phyloP scores from a whole-genome alignment of 352 stramenopile genomes.

The Phytophthora ohioensis region DNA sequence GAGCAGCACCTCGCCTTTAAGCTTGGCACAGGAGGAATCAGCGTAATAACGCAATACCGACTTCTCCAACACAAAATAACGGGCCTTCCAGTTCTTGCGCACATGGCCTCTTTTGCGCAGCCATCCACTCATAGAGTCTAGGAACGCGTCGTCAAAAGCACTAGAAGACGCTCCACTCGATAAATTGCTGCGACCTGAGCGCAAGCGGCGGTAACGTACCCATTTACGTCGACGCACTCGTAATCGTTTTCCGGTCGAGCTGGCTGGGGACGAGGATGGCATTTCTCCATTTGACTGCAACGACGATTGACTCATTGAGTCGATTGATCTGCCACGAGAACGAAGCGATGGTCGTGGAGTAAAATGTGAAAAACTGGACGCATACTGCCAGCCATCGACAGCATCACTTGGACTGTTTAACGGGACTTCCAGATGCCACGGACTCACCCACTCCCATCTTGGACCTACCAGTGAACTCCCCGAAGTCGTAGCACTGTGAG shows the following conservation, averaged over 20 bases:
- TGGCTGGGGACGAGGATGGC: conserved; percentile 33
- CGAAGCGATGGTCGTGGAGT: conserved; percentile 35
- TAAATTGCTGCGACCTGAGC: conserved; percentile 16
- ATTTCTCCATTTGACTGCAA: conserved; percentile 16
- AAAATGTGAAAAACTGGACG: conserved; percentile 71
- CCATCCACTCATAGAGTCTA: conserved; percentile 81
- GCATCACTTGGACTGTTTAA: conserved; percentile 30
- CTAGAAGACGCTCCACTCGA: conserved; percentile 25
- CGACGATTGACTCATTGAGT: conserved; percentile 24
- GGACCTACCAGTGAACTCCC: conserved; percentile 9
- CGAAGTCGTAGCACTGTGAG: conserved; percentile 14
- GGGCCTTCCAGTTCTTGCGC: conserved; percentile 82
- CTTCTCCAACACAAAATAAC: conserved; percentile 79
- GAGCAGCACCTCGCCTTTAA: conserved; percentile 81
- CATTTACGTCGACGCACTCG: conserved; percentile 73
- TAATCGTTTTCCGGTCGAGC: conserved; percentile 48
- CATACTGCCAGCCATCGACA: conserved; percentile 72
- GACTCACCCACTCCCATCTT: conserved; percentile 78
- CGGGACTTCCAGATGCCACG: conserved; percentile 67
- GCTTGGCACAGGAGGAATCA: conserved; percentile 54
- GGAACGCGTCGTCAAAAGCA: conserved; percentile 73
- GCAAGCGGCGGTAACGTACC: conserved; percentile 63
- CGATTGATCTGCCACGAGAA: conserved; percentile 33
- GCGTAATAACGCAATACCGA: conserved; percentile 77
- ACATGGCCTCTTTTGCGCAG: conserved; percentile 73